Conservation (phyloP, 1,139 yeast genomes). For the Taphrina deformans region DNA sequence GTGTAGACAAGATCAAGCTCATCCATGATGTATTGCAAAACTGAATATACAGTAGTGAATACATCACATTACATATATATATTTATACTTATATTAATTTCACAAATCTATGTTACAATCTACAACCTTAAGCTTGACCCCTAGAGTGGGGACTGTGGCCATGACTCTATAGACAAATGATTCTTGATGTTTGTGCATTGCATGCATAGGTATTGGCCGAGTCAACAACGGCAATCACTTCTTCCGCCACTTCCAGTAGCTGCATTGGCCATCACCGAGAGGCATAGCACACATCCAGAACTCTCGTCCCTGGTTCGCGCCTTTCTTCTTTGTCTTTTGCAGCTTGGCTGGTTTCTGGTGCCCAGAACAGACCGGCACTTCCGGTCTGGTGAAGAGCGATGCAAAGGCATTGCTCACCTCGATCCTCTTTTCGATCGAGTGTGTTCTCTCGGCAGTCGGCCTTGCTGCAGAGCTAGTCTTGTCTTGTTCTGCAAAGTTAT, state of each 20-base stretch:
- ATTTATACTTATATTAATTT: no score
- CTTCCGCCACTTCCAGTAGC: conserved; percentile 46
- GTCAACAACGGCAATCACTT: no score
- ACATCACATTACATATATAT: no score
- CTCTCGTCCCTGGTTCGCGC: conserved; percentile 47
- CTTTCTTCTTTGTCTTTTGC: conserved; percentile 44
- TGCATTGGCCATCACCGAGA: conserved; percentile 44
- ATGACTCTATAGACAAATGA: no score
- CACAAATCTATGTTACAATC: no score
- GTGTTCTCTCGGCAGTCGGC: conserved; percentile 13
- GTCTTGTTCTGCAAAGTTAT: background rate
- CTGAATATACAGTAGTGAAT: no score
- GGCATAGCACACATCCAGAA: conserved; percentile 50
- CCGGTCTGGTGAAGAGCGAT: conserved; percentile 42
- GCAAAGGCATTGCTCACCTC: conserved; percentile 41
- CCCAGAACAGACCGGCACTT: conserved; percentile 43
- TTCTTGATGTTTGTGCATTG: no score
- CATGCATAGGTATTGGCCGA: no score
- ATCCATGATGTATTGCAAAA: no score
- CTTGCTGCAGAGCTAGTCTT: background rate
- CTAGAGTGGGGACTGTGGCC: no score
- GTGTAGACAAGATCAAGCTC: no score
- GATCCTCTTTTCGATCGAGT: conserved; percentile 7
- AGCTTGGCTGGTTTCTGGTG: conserved; percentile 47
- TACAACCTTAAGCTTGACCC: no score